Evolutionary conservation across 176 grass and related monocot species (phyloP), one percentile per base, ranked within the genome.

Genomic region (Oryza longistaminata): DNA sequence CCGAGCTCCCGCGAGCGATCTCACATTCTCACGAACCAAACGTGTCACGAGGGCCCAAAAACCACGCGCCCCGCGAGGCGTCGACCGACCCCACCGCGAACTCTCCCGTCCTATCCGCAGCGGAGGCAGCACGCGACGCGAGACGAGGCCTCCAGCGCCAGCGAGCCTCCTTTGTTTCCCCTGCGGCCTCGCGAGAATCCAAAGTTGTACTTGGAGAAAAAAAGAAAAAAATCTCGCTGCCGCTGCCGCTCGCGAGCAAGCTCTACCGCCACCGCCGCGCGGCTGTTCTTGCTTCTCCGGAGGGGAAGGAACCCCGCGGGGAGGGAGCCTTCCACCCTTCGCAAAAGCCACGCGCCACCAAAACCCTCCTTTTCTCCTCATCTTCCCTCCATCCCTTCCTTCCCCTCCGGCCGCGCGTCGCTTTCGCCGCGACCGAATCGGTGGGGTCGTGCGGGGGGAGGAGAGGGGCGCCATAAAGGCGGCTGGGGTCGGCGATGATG

Each of bases 301-400:
- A 68, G 64, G 90, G 84, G 66, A 89, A 89, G 84, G 90, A 86
- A 84, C 69, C 69, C 66, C 25, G 25, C 16, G 52, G 53, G 19
- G 6, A 8, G 17, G 17, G 53, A 4, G 37, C 84, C 62, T 66
- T 39, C 40, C 71, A 85, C 76, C 85, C 6, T 55, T 48, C 65
- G 76, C 81, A 85, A 87, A 87, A 76, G 81, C 50, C 81, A 84
- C 76, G 76, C 85, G 53, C 77, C 76, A 91, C 75, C 90, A 66
- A 88, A n/a, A 52, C 39, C 4, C 53, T 21, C 61, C 7, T 24
- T 24, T 43, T 60, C 67, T 42, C 53, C 67, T 42, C 53, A 19
- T 10, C 58, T 16, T 22, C 58, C 58, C 58, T 62, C 58, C 58
- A 21, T 24, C 58, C 58, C 6, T 22, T 21, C 58, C 58, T 62